Evolutionary conservation across 139 green algal species (phyloP), one percentile per base, ranked within the genome.

Genomic region (Coccomyxa sp.): DNA sequence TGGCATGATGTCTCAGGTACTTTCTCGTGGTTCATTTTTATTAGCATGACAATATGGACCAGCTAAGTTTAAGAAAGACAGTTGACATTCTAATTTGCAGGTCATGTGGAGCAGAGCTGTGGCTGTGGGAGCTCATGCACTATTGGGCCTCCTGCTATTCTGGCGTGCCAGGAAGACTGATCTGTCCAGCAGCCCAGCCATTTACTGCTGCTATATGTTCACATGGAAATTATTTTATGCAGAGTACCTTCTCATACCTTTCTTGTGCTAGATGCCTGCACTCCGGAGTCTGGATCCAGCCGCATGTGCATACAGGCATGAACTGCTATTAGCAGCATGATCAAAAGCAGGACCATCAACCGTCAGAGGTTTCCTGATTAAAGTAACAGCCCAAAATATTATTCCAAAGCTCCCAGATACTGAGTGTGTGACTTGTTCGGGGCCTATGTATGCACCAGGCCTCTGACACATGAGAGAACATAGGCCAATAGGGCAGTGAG

Each of bases 221-320:
- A 81, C 95, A 13, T 98, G 95, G 95, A 96, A 95, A 87, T 88
- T 97, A n/a, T 98, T 98, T 81, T 98, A 98, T 82, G 88, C 90
- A 10, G 94, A 98, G 85, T 98, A 98, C 79, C 78, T 98, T 57
- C 83, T 98, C 63, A 91, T 98, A 15, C 95, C 95, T 0, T 88
- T 97, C 58, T 88, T 96, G 25, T 78, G 87, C 16, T 96, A 82
- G 90, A 51, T 51, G 38, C 38, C 38, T 51, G 38, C 38, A 51
- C 38, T 51, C 38, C 38, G 63, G 58, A 51, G 38, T 51, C 38
- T 51, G 38, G 38, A 51, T 51, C 38, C 38, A 51, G 38, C 38
- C 38, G 38, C 38, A 51, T 51, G 38, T 51, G 38, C 38, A 51
- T 51, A 51, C 38, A 51, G 38, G 38, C 38, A 51, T 51, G 38